Base-by-base conservation (phyloP, 2,329 filamentous ascomycete genomes). In the Delphinella strobiligena region DNA sequence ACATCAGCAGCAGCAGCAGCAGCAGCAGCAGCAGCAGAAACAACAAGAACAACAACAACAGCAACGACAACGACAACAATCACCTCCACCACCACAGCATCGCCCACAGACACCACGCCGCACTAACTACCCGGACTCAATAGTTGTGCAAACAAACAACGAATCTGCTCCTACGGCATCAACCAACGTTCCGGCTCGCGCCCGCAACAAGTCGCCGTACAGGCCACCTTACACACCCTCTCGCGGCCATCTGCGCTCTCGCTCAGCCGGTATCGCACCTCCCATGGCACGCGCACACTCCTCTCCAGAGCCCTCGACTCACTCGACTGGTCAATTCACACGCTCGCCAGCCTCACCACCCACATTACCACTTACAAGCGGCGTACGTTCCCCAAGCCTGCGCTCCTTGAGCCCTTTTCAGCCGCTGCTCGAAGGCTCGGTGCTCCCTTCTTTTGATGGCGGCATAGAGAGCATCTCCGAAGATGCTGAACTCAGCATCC, bases 261-360 rank as follows among this genome's bases (percentile, higher is more conserved):
- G 62, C 16, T 68, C 64, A 41, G 58, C 55, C 44, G 61, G 58
- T 5, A 52, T 61, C 35, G 64, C 66, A 35, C 66, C 67, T 8
- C 54, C 58, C 18, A 68, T 69, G 64, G 62, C 59, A 32, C 54
- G 67, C 42, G 64, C 67, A 27, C 63, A 68, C 51, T 68, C 64
- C 22, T 27, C 22, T 27, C 22, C 22, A 7, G 56, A 66, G 41
- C 64, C 66, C 1, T 60, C 62, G 17, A 59, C 62, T 24, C 46
- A 52, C 43, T 47, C 48, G 22, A 59, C 63, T 46, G 54, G 54
- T 32, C 24, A 48, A 46, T 32, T 51, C 50, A 39, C 53, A 52
- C 44, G 54, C 56, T 50, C 53, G 47, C 34, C 43, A 45, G 55
- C 46, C n/a, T 49, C 52, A 16, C 58, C 62, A 19, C 58, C 61